A percentile compares a stretch with the other conserved stretches of the same genome.
phyloP scores from a whole-genome alignment of 1,284 basidiomycete species.

The Sanguinoderma infundibulare region DNA sequence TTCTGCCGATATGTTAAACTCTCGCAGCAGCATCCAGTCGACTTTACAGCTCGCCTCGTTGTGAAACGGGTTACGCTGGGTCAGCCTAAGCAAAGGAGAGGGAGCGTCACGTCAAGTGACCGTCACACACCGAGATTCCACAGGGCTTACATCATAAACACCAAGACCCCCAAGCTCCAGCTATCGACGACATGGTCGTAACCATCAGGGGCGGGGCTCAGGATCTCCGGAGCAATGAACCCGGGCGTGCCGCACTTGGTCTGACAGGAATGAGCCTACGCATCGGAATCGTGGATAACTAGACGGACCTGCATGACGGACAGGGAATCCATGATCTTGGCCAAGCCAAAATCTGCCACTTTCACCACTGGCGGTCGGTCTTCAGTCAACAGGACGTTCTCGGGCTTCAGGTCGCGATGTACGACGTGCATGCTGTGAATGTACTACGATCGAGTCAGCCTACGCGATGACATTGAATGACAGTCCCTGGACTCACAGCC shows the following conservation, averaged over 20 bases:
- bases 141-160: constrained; percentile 77
- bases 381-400: constrained; percentile 77
- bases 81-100: neutral
- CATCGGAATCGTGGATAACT: too few species aligned
- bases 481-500: constrained; percentile 27
- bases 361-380: constrained; percentile 68
- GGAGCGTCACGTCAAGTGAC: neutral
- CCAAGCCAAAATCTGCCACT: constrained; percentile 90
- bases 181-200: constrained; percentile 88
- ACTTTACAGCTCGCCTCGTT: neutral
- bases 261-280: constrained; percentile 39
- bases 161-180: constrained; percentile 92
- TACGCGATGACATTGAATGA: too few species aligned
- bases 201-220: constrained; percentile 63
- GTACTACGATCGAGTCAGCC: constrained; percentile 43
- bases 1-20: neutral
- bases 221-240: constrained; percentile 87
- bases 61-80: neutral
- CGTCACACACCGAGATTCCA: neutral
- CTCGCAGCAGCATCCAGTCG: constrained; percentile 1
- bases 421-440: constrained; percentile 73
- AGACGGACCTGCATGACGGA: constrained; percentile 63
- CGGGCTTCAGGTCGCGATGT: constrained; percentile 43
- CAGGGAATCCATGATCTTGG: constrained; percentile 77
- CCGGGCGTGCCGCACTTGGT: constrained; percentile 87